Evolutionary conservation across 371 early-diverging fungal genomes (phyloP).

Genomic region (Zychaea mexicana): DNA sequence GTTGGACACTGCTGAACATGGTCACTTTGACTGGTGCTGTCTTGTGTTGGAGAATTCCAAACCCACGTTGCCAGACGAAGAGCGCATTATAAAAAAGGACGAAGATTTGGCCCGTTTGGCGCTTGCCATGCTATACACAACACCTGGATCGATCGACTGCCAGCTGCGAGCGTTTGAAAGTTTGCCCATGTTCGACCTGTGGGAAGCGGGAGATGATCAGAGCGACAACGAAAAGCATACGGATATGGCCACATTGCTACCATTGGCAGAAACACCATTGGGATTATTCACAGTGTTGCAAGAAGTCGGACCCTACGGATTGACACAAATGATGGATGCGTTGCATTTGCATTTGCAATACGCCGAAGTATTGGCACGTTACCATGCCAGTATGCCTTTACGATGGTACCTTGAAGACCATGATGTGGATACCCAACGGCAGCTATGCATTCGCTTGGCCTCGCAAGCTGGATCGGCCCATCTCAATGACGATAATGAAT

Average conservation of each 20-base stretch:
- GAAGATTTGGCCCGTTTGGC: slow-evolving; percentile 58
- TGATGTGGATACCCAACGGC: slow-evolving; percentile 51
- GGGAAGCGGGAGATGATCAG: slow-evolving; percentile 31
- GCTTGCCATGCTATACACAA: slow-evolving; percentile 56
- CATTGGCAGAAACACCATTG: slow-evolving; percentile 19
- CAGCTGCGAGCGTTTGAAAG: slow-evolving; percentile 66
- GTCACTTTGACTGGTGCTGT: slow-evolving; percentile 59
- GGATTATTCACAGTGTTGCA: slow-evolving; percentile 51
- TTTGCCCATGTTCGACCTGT: slow-evolving; percentile 62
- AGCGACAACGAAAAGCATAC: slow-evolving; percentile 6
- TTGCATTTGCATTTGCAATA: slow-evolving; percentile 68
- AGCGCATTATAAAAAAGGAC: slow-evolving; percentile 64
- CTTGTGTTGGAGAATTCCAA: slow-evolving; percentile 59
- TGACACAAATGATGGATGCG: slow-evolving; percentile 64
- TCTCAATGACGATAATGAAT: slow-evolving; percentile 71
- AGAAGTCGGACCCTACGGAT: slow-evolving; percentile 39
- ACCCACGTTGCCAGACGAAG: slow-evolving; percentile 52
- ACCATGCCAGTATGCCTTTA: slow-evolving; percentile 61
- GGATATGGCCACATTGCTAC: slow-evolving; percentile 33
- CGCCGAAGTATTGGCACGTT: slow-evolving; percentile 65
- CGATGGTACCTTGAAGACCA: slow-evolving; percentile 61
- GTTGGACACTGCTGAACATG: slow-evolving; percentile 24
- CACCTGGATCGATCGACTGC: slow-evolving; percentile 37
- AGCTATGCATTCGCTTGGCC: slow-evolving; percentile 67
- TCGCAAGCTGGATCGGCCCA: slow-evolving; percentile 60